These are phyloP conservation scores for Nectriaceae sp. DNA, from an alignment of 2,329 filamentous ascomycete genomes.

Conservation along the genomic window DNA sequence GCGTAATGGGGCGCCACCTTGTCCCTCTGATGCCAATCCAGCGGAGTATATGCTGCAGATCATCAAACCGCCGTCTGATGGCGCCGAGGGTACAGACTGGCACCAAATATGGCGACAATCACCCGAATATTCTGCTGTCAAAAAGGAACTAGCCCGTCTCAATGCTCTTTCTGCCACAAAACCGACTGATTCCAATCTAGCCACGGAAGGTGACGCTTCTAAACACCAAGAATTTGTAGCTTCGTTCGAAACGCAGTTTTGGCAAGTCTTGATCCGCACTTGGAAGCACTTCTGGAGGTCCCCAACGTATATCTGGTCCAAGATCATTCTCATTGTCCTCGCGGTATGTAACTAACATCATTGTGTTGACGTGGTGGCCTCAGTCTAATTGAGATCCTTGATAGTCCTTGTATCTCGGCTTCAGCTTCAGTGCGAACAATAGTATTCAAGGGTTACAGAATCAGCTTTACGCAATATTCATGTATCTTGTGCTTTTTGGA, in stretches of 20 bases:
- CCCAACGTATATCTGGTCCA: constrained; percentile 64
- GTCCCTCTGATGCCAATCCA: constrained; percentile 59
- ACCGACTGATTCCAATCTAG: not conserved
- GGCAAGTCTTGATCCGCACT: constrained; percentile 39
- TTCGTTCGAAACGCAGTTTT: constrained; percentile 33
- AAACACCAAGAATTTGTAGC: constrained; percentile 35
- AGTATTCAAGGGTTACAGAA: constrained; percentile 66
- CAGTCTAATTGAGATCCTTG: not conserved
- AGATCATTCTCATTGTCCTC: constrained; percentile 34
- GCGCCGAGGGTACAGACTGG: constrained; percentile 50
- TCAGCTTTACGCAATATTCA: constrained; percentile 69
- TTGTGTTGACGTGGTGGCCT: too few relatives aligned
- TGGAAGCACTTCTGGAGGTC: constrained; percentile 36
- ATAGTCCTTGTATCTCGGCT: constrained; percentile 62
- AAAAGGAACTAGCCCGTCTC: constrained; percentile 22
- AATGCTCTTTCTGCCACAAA: constrained; percentile 9
- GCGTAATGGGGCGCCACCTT: constrained; percentile 57
- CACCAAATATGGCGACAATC: constrained; percentile 37
- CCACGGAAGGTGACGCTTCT: constrained; percentile 8
- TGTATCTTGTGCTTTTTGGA: constrained; percentile 69
- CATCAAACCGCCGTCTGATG: constrained; percentile 27
- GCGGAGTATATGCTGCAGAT: constrained; percentile 66
- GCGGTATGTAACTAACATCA: constrained; percentile 20
- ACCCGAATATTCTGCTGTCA: constrained; percentile 37
- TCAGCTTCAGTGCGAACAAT: constrained; percentile 60